Percentiles rank a stretch among this genome's conserved stretches.
phyloP scores from a whole-genome alignment of 257 asterid genomes.

The Nicotiana otophora region DNA sequence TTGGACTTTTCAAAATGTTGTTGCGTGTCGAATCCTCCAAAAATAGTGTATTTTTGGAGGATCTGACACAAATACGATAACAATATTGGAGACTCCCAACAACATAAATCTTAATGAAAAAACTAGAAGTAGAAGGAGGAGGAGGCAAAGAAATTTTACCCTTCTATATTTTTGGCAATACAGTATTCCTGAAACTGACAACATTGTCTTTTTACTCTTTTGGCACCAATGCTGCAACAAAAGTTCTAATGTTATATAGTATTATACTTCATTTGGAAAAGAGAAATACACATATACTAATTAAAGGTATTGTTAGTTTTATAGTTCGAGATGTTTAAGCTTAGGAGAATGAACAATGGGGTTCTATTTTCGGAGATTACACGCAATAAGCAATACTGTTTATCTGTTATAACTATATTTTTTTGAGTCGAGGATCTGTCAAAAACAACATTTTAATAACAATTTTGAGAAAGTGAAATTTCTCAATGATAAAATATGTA shows the following conservation, averaged over 20 bases:
- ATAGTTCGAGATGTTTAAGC: background rate
- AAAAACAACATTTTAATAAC: too few species aligned
- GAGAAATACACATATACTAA: background rate
- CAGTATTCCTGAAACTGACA: conserved; percentile 68
- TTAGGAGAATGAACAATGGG: background rate
- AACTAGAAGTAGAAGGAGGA: background rate
- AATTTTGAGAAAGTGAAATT: background rate
- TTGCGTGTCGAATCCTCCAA: too few species aligned
- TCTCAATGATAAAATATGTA: background rate
- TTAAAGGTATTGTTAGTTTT: background rate
- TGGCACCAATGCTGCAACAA: conserved; percentile 75
- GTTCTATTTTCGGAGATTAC: background rate
- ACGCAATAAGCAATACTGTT: background rate
- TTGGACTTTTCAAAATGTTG: too few species aligned
- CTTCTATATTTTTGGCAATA: conserved; percentile 45
- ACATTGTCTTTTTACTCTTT: conserved; percentile 56
- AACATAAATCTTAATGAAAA: too few species aligned
- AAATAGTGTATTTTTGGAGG: too few species aligned
- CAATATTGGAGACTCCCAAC: too few species aligned
- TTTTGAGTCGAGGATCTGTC: background rate
- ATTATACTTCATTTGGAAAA: background rate
- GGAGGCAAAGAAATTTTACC: conserved; percentile 28
- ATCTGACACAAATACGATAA: too few species aligned
- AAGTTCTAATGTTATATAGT: background rate
- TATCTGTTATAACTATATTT: too few species aligned